Percentiles rank a stretch among this genome's conserved stretches.
phyloP scores from a whole-genome alignment of 2,329 filamentous ascomycete species.

The Fusarium concolor region DNA sequence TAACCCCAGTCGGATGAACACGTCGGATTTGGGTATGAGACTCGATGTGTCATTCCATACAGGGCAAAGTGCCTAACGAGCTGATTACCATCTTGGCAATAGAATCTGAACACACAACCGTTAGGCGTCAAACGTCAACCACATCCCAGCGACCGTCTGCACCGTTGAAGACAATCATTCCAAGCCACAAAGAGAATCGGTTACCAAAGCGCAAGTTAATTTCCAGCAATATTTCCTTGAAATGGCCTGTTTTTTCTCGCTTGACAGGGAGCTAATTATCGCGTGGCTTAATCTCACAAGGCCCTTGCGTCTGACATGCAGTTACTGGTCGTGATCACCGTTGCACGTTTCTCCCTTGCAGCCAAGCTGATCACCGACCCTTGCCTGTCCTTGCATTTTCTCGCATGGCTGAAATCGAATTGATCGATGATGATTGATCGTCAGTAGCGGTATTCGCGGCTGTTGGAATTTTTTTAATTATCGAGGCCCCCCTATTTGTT shows the following conservation, averaged over 20 bases:
- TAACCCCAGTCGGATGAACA: not conserved
- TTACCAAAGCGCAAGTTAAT: not conserved
- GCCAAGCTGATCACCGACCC: not conserved
- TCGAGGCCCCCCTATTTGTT: too few relatives aligned
- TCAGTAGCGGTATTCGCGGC: not conserved
- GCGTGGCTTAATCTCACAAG: not conserved
- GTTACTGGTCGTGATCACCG: not conserved
- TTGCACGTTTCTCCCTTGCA: not conserved
- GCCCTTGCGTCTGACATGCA: constrained; percentile 6
- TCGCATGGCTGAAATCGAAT: not conserved
- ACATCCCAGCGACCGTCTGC: not conserved
- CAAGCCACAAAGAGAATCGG: not conserved
- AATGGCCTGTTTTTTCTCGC: not conserved
- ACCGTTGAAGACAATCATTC: not conserved
- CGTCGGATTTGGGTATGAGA: constrained; percentile 1
- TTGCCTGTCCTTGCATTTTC: not conserved
- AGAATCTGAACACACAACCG: not conserved
- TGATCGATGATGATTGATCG: not conserved
- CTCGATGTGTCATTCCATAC: constrained; percentile 3
- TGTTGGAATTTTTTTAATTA: too few relatives aligned
- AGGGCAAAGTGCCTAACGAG: not conserved
- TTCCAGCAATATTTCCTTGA: not conserved
- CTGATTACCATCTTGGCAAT: not conserved
- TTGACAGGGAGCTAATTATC: not conserved
- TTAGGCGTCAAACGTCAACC: not conserved